phyloP scores from a whole-genome alignment of 306 rosid species.

The Prosopis cineraria region DNA sequence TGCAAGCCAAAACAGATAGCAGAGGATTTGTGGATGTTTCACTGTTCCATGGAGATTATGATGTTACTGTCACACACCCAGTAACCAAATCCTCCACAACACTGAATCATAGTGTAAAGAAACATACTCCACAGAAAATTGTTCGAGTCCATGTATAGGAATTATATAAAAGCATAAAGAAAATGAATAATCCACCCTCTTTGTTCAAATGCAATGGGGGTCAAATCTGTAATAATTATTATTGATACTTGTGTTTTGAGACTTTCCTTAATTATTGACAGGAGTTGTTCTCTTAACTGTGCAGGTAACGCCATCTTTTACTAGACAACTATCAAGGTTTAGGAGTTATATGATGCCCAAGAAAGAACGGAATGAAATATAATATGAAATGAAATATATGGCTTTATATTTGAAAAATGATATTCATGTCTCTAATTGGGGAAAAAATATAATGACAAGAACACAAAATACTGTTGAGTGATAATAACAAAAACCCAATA shows the following conservation, averaged over 20 bases:
- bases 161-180: background rate
- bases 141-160: slow-evolving; percentile 43
- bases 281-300: background rate
- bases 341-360: background rate
- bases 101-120: slow-evolving; percentile 46
- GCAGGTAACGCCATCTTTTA: background rate
- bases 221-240: background rate
- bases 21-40: slow-evolving; percentile 55
- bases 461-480: background rate
- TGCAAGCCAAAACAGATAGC: slow-evolving; percentile 45
- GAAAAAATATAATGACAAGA: background rate
- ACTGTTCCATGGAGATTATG: slow-evolving; percentile 78
- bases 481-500: background rate
- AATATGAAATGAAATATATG: background rate
- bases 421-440: background rate
- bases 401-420: too few species aligned
- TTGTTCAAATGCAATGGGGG: background rate
- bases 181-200: background rate
- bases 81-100: slow-evolving; percentile 41
- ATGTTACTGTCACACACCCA: slow-evolving; percentile 57
- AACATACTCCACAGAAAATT: slow-evolving; percentile 37
- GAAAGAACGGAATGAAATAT: background rate
- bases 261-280: background rate
- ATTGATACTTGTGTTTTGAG: background rate
- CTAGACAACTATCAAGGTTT: background rate